phyloP scores from a whole-genome alignment of 192 early-diverging fungal genomes.

The Coemansia nantahalensis region DNA sequence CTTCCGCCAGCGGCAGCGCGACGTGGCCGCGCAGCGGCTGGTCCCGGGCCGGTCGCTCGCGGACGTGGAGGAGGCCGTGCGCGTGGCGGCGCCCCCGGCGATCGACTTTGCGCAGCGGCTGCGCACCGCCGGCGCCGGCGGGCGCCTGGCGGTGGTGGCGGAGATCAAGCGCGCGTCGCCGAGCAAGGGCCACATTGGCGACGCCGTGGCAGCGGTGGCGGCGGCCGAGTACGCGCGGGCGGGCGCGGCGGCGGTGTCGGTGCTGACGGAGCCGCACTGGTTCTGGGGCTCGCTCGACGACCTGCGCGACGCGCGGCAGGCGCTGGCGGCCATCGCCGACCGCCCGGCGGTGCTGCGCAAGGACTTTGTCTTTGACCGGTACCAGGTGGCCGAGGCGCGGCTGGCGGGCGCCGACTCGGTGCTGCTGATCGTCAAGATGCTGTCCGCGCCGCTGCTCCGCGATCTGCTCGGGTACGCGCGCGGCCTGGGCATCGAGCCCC shows the following conservation, averaged over 20 bases:
- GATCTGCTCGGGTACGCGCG: conserved; percentile 74
- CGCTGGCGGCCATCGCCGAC: conserved; percentile 60
- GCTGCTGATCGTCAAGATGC: conserved; percentile 94
- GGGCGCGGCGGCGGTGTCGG: conserved; percentile 92
- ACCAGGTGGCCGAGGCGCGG: conserved; percentile 96
- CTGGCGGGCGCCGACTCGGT: conserved; percentile 94
- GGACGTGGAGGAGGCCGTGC: conserved; percentile 68
- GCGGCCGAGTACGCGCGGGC: conserved; percentile 83
- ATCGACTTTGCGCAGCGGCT: conserved; percentile 81
- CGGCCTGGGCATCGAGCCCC: conserved; percentile 90
- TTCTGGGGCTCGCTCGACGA: conserved; percentile 96
- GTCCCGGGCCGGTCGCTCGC: conserved; percentile 69
- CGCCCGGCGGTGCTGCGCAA: conserved; percentile 94
- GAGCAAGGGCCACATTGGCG: conserved; percentile 88
- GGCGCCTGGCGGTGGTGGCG: conserved; percentile 77
- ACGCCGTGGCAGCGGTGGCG: conserved; percentile 84
- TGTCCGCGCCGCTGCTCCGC: conserved; percentile 64
- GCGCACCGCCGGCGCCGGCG: conserved; percentile 4
- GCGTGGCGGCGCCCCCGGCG: conserved; percentile 68
- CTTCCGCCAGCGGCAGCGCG: conserved; percentile 71
- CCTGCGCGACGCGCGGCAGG: conserved; percentile 79
- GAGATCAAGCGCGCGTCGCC: conserved; percentile 99
- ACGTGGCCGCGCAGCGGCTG: conserved; percentile 69
- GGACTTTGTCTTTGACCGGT: conserved; percentile 94
- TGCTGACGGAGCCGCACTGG: conserved; percentile 98